Conservation (phyloP, 495 filamentous ascomycete species). For the Aspergillus indologenus region DNA sequence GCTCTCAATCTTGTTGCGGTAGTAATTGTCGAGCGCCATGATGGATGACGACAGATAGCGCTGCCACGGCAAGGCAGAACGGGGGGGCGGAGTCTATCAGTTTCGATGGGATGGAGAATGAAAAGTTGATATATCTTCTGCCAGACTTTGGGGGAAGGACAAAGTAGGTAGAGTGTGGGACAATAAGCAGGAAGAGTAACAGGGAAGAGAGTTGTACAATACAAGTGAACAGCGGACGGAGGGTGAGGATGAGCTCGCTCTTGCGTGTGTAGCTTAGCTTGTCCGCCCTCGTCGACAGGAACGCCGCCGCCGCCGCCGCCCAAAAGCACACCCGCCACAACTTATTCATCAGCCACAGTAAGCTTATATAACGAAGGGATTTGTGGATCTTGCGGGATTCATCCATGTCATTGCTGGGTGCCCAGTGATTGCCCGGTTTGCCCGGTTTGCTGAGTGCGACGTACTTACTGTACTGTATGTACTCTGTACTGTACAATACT, state of each 20-base stretch:
- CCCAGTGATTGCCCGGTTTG: not conserved
- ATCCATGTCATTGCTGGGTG: not conserved
- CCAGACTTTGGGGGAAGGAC: no score
- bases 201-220: no score
- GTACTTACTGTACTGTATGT: no score
- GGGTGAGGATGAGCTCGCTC: not conserved
- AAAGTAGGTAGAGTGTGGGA: not conserved
- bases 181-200: no score
- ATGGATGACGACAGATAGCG: conserved; percentile 38
- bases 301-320: no score
- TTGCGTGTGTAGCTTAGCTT: not conserved
- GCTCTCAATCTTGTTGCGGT: conserved; percentile 98
- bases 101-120: not conserved
- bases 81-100: not conserved
- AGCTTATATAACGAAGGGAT: not conserved
- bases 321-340: not conserved
- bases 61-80: conserved; percentile 9
- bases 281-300: not conserved
- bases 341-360: not conserved
- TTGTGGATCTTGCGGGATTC: no score
- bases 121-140: not conserved
- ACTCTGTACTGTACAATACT: no score
- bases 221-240: no score
- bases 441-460: no score
- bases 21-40: conserved; percentile 99